Base-by-base conservation (phyloP, 768 basidiomycete genomes). In the Peribolospora baueri region DNA sequence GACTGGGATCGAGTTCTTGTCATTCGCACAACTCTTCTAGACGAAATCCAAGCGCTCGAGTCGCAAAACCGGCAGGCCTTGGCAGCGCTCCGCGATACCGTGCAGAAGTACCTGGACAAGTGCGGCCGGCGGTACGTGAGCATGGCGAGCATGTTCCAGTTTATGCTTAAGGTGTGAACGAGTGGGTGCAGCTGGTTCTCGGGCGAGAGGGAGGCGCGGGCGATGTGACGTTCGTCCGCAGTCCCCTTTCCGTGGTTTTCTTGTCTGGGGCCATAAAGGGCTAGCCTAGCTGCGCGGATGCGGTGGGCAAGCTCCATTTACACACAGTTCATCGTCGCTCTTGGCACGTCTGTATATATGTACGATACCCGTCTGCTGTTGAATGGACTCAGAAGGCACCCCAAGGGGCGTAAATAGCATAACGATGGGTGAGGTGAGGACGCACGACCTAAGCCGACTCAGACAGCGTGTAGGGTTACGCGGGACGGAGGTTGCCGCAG, bases 81-180 rank as follows among this genome's bases (percentile, higher is more conserved):
- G 25, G 57, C 65, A 3, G 63, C 65, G 5, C 73, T 95, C 68
- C 66, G 67, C 0, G 65, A 62, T 0, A 76, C 78, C 13, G 80
- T 84, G 0, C 73, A 83, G 56, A 80, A 77, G 63, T 84, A 93
- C 64, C 73, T 95, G n/a, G 73, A 84, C 58, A 77, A 79, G 64
- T 87, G 81, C 67, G 90, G 84, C 43, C 73, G 90, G 59, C 75
- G 85, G 56, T 97, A 84, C 81, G 84, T 98, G 13, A 78, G 84
- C 61, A 73, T 98, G 61, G 70, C 72, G 43, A 63, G 71, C 4
- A 69, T 98, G 53, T 97, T 98, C 68, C 78, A 82, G 40, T 81
- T 78, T 64, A 81, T 90, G 77, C 37, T 43, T 46, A 46, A n/a
- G 8, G 45, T 46, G 9, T 8, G 45, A 46, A 46, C 9, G n/a